Percentiles rank a stretch among this genome's conserved stretches.
Conservation (phyloP, 2,329 filamentous ascomycete genomes). For the Nigrospora osmanthi region DNA sequence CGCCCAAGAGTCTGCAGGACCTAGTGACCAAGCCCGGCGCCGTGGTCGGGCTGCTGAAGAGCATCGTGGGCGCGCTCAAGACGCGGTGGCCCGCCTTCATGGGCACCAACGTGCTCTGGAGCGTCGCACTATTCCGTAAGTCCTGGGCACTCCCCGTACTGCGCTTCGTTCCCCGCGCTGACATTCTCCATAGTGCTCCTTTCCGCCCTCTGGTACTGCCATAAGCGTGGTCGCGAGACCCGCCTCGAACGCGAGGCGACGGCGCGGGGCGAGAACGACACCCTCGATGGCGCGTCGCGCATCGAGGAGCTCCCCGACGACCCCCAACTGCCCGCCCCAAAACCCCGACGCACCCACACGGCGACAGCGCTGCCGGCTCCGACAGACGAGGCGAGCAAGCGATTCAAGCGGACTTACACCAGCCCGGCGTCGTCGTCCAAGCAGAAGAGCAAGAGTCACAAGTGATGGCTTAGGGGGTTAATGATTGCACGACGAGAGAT, state of each 20-base stretch:
- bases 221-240: constrained; percentile 85
- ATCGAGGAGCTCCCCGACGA: constrained; percentile 45
- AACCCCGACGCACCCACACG: neutral
- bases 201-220: constrained; percentile 96
- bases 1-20: constrained; percentile 66
- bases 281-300: constrained; percentile 28
- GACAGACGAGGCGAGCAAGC: no score
- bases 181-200: constrained; percentile 56
- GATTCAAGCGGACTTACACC: no score
- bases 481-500: neutral
- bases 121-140: constrained; percentile 78
- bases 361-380: no score
- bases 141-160: constrained; percentile 10
- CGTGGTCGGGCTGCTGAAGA: constrained; percentile 73
- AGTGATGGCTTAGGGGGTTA: neutral
- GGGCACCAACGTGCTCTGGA: constrained; percentile 87
- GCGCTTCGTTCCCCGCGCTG: neutral
- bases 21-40: constrained; percentile 82
- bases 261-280: constrained; percentile 26
- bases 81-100: constrained; percentile 84
- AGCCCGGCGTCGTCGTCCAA: neutral
- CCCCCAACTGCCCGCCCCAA: constrained; percentile 27
- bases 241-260: constrained; percentile 58
- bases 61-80: constrained; percentile 85
- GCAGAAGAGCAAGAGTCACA: neutral